Conservation (phyloP, 1,284 basidiomycete species). For the Pisolithus thermaeus region DNA sequence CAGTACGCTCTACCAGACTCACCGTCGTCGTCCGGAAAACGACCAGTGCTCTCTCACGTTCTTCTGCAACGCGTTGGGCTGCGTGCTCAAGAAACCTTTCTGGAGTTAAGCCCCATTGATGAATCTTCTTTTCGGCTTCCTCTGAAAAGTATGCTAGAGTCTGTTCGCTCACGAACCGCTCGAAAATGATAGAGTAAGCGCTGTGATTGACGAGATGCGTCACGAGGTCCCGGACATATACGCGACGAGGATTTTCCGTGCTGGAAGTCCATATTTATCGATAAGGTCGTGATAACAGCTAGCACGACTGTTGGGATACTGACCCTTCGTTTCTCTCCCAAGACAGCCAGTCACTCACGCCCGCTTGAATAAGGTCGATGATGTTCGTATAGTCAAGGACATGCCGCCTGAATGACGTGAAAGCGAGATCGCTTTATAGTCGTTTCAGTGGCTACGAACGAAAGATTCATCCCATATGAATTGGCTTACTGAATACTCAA, state of each 20-base stretch:
- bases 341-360: conserved; percentile 51
- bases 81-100: conserved; percentile 52
- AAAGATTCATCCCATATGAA: neutral
- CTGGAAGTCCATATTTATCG: conserved; percentile 14
- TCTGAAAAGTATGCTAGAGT: conserved; percentile 48
- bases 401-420: conserved; percentile 40
- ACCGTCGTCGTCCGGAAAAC: conserved; percentile 46
- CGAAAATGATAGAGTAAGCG: conserved; percentile 49
- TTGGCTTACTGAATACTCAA: conserved; percentile 38
- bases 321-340: conserved; percentile 51
- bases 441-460: conserved; percentile 2
- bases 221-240: conserved; percentile 43
- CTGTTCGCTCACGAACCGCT: conserved; percentile 44
- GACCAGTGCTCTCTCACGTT: conserved; percentile 46
- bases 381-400: conserved; percentile 50
- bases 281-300: neutral
- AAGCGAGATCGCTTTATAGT: conserved; percentile 45
- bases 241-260: conserved; percentile 28
- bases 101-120: conserved; percentile 39
- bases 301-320: conserved; percentile 5
- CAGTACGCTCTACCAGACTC: conserved; percentile 39
- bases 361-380: conserved; percentile 38
- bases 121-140: conserved; percentile 41
- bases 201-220: conserved; percentile 48
- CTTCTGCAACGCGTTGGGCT: conserved; percentile 45